Base-by-base conservation (phyloP, 352 stramenopile genomes). In the Phytopythium chamaehyphon region DNA sequence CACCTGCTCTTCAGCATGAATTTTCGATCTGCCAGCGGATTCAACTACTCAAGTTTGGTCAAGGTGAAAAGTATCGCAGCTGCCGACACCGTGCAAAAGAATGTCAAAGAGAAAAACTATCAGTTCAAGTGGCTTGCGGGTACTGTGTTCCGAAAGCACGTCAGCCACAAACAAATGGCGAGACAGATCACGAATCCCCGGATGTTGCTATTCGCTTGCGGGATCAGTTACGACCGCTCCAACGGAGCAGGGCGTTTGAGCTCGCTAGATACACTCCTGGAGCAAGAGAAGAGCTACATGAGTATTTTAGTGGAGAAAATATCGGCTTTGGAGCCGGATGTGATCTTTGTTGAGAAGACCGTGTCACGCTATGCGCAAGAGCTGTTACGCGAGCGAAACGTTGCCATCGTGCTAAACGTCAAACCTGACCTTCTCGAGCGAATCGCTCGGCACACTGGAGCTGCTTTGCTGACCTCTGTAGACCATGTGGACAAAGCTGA, bases 221-320 rank as follows among this genome's bases (percentile, higher is more conserved):
- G 92, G 38, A 98, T 99, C 54, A 97, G 98, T 64, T 99, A 98
- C 62, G 95, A 97, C 23, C 84, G 95, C 16, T 93, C 88, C 1
- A 75, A 64, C 19, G 75, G 75, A 6, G 76, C 93, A 40, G 88
- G 87, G 9, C 77, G 84, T 24, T 89, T 98, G 43, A 96, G 86
- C 47, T 98, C 90, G 0, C 69, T 99, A 0, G 95, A 99, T 59
- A 98, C 93, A 10, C 59, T 99, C 7, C 63, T 98, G 23, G 96
- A 99, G 62, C 87, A 98, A 64, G 97, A 99, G 70, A 88, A 97
- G 56, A 90, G 93, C 51, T 99, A 98, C 65, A 98, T 98, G 78
- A 78, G 95, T 59, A 98, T 98, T 43, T 71, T 98, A 15, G 95
- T 98, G 15, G 83, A 93, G 21, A 99, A 98, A 56, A 98, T 99